Base-by-base conservation (phyloP, 2,329 filamentous ascomycete species). In the Penicillium fuscoglaucum region DNA sequence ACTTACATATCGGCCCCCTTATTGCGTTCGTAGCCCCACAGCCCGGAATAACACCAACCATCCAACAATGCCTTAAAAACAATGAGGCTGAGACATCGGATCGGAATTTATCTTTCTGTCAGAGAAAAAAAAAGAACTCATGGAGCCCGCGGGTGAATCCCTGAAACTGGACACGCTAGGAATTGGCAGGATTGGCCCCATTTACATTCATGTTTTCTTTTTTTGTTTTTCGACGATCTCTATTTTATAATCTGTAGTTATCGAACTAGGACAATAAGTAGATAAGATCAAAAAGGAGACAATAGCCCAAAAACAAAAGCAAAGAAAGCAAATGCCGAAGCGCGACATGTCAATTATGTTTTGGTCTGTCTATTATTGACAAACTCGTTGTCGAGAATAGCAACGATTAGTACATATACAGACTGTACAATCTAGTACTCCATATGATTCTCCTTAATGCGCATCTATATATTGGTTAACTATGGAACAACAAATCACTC, bases 81-180 rank as follows among this genome's bases (percentile, higher is more conserved):
- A 31, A 52, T 33, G 50, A 43, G 39, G 39, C 39, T 44, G 40
- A 52, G 50, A 35, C 50, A 31, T n/a, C 17, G 24, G 17, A 53
- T 46, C 29, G 51, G 40, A 2, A 44, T 19, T 37, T 33, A 45
- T 31, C 28, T n/a, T 44, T 19, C 17, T 19, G 21, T 28, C 19
- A 31, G 4, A 13, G 4, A 15, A 13, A 10, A 31, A 17, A 5
- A 6, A 31, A 15, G 33, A 17, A 35, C 6, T 3, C n/a, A 40
- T 35, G 31, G 46, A 35, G 10, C 8, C 39, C 37, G 35, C 31
- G 29, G 17, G 12, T 31, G 12, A 41, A 8, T 10, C 19, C 46
- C 53, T 31, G 39, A 35, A 28, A 17, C 29, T 46, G 21, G 19
- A 6, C 29, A 43, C 52, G 44, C 52, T 55, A 55, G 33, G 17